Evolutionary conservation across 208 protist genomes (phyloP).

Genomic region (Crithidia acanthocephali): DNA sequence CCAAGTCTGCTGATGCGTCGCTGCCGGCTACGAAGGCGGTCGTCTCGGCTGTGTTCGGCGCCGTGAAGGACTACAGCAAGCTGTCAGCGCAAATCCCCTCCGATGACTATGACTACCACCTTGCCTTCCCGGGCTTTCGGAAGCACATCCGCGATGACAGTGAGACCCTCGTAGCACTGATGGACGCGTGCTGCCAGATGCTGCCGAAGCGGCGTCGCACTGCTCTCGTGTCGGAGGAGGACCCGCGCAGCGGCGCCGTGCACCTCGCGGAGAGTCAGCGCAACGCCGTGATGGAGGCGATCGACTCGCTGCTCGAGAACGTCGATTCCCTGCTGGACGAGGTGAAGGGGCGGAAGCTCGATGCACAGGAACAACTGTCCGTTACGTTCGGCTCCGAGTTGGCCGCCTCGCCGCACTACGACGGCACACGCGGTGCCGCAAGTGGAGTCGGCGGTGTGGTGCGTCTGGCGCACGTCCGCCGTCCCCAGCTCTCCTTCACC

Average conservation of each 20-base stretch:
- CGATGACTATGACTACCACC: constrained; percentile 87
- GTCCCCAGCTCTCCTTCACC: constrained; percentile 84
- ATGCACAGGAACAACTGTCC: constrained; percentile 74
- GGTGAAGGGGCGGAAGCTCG: constrained; percentile 62
- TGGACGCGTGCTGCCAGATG: constrained; percentile 70
- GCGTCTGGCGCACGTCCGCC: constrained; percentile 40
- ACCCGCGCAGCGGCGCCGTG: constrained; percentile 20
- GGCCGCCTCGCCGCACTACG: constrained; percentile 12
- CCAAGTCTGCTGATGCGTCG: constrained; percentile 7
- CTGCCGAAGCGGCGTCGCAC: constrained; percentile 74
- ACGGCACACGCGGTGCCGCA: neutral
- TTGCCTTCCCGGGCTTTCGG: constrained; percentile 81
- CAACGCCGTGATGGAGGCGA: constrained; percentile 77
- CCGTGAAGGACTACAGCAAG: constrained; percentile 78
- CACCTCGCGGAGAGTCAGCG: constrained; percentile 58
- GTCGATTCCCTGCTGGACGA: constrained; percentile 86
- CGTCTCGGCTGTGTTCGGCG: constrained; percentile 59
- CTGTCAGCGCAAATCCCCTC: constrained; percentile 53
- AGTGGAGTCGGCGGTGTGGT: constrained; percentile 21
- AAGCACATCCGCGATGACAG: constrained; percentile 64
- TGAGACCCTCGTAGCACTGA: constrained; percentile 54
- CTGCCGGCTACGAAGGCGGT: constrained; percentile 65
- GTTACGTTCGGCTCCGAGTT: constrained; percentile 82
- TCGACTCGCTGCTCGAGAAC: constrained; percentile 86
- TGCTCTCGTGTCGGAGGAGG: constrained; percentile 19